These are phyloP conservation scores for Didymella pinodella DNA, from an alignment of 2,329 filamentous ascomycete genomes.

Conservation along the genomic window DNA sequence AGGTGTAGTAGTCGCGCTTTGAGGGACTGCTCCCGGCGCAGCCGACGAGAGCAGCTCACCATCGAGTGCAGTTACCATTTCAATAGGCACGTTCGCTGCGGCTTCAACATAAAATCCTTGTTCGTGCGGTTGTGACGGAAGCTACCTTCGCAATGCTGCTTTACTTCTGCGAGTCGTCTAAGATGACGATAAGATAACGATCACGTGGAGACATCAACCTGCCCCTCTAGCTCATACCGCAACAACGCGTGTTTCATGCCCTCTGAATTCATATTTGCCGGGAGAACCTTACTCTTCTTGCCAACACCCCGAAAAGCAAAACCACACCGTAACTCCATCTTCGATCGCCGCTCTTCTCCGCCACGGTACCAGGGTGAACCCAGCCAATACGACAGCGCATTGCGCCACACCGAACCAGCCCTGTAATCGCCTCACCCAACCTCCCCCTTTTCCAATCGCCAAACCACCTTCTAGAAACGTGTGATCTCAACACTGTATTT, in stretches of 20 bases:
- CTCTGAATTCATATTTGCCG: slow-evolving; percentile 2
- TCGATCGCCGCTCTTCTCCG: slow-evolving; percentile 16
- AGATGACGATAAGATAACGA: slow-evolving; percentile 15
- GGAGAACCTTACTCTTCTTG: background rate
- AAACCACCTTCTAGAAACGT: slow-evolving; percentile 24
- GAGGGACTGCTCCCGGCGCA: slow-evolving; percentile 1
- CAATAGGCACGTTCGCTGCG: background rate
- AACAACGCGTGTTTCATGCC: background rate
- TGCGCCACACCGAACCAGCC: slow-evolving; percentile 25
- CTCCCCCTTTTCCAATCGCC: slow-evolving; percentile 20
- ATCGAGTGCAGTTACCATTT: slow-evolving; percentile 1
- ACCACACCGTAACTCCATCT: slow-evolving; percentile 14
- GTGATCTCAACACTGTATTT: slow-evolving; percentile 13
- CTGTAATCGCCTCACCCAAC: slow-evolving; percentile 19
- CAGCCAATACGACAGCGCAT: slow-evolving; percentile 25
- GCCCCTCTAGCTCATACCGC: background rate
- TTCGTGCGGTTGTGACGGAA: background rate
- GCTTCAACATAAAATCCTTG: background rate
- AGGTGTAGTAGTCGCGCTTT: slow-evolving; percentile 16
- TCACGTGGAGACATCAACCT: slow-evolving; percentile 5
- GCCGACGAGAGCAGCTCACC: slow-evolving; percentile 1
- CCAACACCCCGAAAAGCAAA: slow-evolving; percentile 13
- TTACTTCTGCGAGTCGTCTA: background rate
- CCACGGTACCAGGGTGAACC: slow-evolving; percentile 22
- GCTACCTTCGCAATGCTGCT: no score